A percentile compares a stretch with the other conserved stretches of the same genome.
These are phyloP conservation scores for Solanum piurae DNA, from an alignment of 257 asterid genomes.

Conservation along the genomic window DNA sequence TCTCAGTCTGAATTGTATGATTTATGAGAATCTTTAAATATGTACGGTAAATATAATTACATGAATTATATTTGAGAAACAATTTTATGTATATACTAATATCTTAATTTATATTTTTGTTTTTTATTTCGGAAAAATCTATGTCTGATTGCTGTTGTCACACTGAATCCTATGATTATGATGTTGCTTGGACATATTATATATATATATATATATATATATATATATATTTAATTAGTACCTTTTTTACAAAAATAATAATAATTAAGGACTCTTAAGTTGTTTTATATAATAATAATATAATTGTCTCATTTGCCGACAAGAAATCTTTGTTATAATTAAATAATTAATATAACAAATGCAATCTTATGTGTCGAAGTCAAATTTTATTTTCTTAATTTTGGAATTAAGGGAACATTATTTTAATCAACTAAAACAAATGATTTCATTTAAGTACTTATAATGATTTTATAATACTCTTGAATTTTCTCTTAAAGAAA, in stretches of 20 bases:
- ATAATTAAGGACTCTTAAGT: not conserved
- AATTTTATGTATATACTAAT: not conserved
- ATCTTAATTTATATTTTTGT: not conserved
- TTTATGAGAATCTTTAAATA: not conserved
- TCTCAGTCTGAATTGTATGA: not conserved
- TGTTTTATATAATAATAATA: not conserved
- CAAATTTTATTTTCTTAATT: not conserved
- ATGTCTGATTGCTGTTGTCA: not conserved
- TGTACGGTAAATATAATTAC: not conserved
- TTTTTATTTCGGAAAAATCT: not conserved
- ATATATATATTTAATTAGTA: not conserved
- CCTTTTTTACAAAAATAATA: not conserved
- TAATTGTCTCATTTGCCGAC: not conserved
- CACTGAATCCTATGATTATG: not conserved
- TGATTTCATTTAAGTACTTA: not conserved
- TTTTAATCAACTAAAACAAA: not conserved
- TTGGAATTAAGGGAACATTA: not conserved
- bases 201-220: not conserved
- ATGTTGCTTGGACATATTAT: not conserved
- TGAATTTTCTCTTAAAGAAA: not conserved
- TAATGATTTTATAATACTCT: not conserved
- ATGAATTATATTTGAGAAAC: not conserved
- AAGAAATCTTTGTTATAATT: not conserved
- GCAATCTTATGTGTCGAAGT: not conserved
- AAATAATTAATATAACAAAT: not conserved